Evolutionary conservation across 2,329 filamentous ascomycete genomes (phyloP).

Genomic region (Capronia coronata): DNA sequence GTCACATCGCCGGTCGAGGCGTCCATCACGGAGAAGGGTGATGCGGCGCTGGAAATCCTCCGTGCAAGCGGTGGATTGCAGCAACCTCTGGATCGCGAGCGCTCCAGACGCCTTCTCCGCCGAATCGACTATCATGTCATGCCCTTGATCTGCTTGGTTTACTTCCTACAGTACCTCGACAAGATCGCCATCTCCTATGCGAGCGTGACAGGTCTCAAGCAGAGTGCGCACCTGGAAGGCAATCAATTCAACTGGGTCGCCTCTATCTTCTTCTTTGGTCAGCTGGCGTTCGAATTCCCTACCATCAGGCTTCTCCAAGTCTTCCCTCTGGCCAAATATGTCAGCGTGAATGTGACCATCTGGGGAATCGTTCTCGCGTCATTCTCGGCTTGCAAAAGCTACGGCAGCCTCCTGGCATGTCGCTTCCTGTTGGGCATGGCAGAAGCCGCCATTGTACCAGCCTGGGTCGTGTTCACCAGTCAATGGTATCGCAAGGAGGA

Average conservation of each 20-base stretch:
- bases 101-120: slow-evolving; percentile 23
- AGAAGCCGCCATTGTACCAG: slow-evolving; percentile 55
- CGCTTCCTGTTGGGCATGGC: slow-evolving; percentile 57
- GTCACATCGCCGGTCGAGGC: neutral
- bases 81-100: neutral
- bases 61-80: neutral
- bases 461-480: slow-evolving; percentile 55
- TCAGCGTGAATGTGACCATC: slow-evolving; percentile 52
- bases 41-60: neutral
- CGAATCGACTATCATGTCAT: slow-evolving; percentile 33
- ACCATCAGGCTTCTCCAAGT: slow-evolving; percentile 58
- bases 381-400: slow-evolving; percentile 50
- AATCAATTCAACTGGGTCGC: slow-evolving; percentile 59
- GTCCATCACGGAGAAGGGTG: neutral
- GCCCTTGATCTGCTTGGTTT: slow-evolving; percentile 33
- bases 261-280: slow-evolving; percentile 58
- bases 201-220: slow-evolving; percentile 57
- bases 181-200: slow-evolving; percentile 49
- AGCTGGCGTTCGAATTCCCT: slow-evolving; percentile 54
- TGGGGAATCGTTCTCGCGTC: slow-evolving; percentile 38
- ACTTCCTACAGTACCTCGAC: slow-evolving; percentile 34
- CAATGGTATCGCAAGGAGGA: slow-evolving; percentile 55
- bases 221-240: slow-evolving; percentile 49
- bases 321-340: slow-evolving; percentile 55
- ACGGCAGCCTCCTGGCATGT: slow-evolving; percentile 48